These are phyloP conservation scores for Solanum aculeatissimum DNA, from an alignment of 305 asterid species.

Conservation along the genomic window DNA sequence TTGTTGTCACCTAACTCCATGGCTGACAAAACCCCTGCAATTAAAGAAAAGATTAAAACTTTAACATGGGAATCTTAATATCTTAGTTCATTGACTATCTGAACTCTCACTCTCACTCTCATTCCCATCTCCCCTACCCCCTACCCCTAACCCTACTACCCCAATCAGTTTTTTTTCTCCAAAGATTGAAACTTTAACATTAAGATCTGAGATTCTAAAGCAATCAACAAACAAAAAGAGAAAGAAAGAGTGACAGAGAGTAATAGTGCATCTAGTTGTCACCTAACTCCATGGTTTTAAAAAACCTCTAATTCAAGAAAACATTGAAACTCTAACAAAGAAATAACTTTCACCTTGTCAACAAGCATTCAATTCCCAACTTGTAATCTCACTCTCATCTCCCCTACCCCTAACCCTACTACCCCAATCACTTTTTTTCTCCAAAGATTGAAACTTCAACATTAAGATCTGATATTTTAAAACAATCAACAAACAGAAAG, in stretches of 20 bases:
- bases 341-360: neutral
- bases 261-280: neutral
- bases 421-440: neutral
- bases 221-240: too few species aligned
- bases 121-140: neutral
- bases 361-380: too few species aligned
- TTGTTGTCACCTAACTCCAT: conserved; percentile 15
- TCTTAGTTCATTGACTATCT: neutral
- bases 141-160: neutral
- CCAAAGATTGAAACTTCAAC: neutral
- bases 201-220: neutral
- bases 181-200: neutral
- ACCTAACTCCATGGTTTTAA: neutral
- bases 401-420: neutral
- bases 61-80: neutral
- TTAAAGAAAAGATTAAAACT: neutral
- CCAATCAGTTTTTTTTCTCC: neutral
- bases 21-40: neutral
- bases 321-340: neutral
- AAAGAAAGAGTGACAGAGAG: neutral
- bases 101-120: neutral
- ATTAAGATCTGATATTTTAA: neutral
- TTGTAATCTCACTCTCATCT: neutral
- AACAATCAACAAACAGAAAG: too few species aligned
- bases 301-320: neutral